Base-by-base conservation (phyloP, 768 basidiomycete genomes). In the Pleurotus ostreatus region DNA sequence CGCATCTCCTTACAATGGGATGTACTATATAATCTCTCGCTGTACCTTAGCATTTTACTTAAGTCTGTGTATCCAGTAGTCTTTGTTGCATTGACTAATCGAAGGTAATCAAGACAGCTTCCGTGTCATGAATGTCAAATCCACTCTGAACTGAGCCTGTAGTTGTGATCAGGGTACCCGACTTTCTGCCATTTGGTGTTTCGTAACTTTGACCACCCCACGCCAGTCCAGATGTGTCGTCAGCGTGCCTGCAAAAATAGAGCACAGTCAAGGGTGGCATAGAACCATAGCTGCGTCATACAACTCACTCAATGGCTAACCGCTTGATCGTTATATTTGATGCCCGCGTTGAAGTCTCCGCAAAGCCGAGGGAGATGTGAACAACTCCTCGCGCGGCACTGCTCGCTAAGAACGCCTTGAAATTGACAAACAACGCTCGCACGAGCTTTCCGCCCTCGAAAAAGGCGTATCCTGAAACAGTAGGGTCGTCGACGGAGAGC, bases 131-230 rank as follows among this genome's bases (percentile, higher is more conserved):
- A 34, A 55, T 55, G 16, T 55, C 54, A 15, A 55, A 38, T n/a
- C 54, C 54, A 55, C 26, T 26, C 41, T 38, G 23, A 13, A 55
- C 44, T 5, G 25, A 26, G 16, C 41, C 41, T 30, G 45, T 69
- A 49, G 76, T 65, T 1, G 71, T 59, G 3, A 59, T 61, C 37
- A 72, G 56, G 22, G 40, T 57, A 2, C 82, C 81, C 23, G 65
- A 65, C 11, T 77, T 70, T 38, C 66, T 71, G 0, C 70, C 81
- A 48, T 80, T 65, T 34, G 58, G 54, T 0, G 82, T 84, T 62
- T 84, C 84, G 55, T 82, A 84, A 0, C 76, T 79, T 62, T 80
- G 81, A 2, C 82, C 83, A 48, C 78, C 83, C 81, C 83, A 83
- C 0, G 72, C 81, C 52, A 85, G 52, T 9, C 78, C 78, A 13